Conservation (phyloP, 495 filamentous ascomycete species). For the Lasiosphaeriaceae sp. region DNA sequence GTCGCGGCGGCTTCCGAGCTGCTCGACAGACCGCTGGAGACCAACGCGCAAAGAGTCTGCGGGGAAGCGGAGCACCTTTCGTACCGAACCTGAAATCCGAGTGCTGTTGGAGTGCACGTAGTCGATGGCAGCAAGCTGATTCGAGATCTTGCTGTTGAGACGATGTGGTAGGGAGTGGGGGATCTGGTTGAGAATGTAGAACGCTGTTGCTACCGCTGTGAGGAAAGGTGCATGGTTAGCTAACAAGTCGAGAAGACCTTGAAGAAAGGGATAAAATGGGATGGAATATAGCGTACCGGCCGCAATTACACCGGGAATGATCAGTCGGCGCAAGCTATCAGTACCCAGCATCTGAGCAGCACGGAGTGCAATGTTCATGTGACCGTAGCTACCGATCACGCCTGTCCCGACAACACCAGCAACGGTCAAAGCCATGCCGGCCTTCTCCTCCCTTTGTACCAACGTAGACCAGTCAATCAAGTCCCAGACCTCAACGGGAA, state of each 20-base stretch:
- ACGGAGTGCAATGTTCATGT: slow-evolving; percentile 83
- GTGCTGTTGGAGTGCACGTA: slow-evolving; percentile 86
- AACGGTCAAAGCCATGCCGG: slow-evolving; percentile 88
- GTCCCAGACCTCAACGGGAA: slow-evolving; percentile 83
- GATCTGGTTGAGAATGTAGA: slow-evolving; percentile 79
- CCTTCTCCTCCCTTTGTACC: slow-evolving; percentile 89
- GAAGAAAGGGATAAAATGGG: slow-evolving; percentile 1
- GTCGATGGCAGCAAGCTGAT: slow-evolving; percentile 73
- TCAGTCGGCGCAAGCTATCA: slow-evolving; percentile 73
- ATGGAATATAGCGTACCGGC: slow-evolving; percentile 58
- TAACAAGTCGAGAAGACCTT: slow-evolving; percentile 6
- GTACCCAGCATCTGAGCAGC: slow-evolving; percentile 76
- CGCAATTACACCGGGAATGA: slow-evolving; percentile 73
- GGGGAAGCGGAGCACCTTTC: slow-evolving; percentile 80
- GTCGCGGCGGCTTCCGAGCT: slow-evolving; percentile 69
- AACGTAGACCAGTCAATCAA: slow-evolving; percentile 84
- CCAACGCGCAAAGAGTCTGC: slow-evolving; percentile 75
- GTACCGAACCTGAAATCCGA: slow-evolving; percentile 77
- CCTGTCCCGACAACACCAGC: slow-evolving; percentile 80
- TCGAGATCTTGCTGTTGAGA: slow-evolving; percentile 76
- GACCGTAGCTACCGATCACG: slow-evolving; percentile 76
- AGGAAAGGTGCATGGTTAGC: slow-evolving; percentile 4
- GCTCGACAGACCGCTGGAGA: slow-evolving; percentile 76
- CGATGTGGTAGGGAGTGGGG: slow-evolving; percentile 84
- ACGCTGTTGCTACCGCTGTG: slow-evolving; percentile 64